phyloP scores from a whole-genome alignment of 1,139 yeast genomes.

The Saccharomyces hybrid region DNA sequence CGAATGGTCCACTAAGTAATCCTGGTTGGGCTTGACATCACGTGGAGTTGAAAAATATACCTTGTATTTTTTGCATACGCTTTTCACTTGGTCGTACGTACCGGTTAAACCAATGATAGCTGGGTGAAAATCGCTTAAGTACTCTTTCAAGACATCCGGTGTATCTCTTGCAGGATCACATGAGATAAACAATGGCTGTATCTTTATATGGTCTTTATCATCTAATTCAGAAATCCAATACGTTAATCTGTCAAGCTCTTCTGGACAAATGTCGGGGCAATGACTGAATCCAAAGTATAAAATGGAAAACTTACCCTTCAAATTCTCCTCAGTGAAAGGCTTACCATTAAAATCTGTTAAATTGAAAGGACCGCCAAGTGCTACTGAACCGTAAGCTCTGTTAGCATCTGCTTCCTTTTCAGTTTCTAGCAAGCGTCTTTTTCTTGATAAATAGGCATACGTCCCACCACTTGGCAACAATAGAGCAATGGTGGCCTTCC shows the following conservation, averaged over 20 bases:
- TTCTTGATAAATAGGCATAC: slow-evolving; percentile 9
- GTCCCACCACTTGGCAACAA: slow-evolving; percentile 4
- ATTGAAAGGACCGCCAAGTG: slow-evolving; percentile 84
- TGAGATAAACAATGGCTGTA: slow-evolving; percentile 85
- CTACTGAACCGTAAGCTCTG: slow-evolving; percentile 83
- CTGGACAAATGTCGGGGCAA: slow-evolving; percentile 98
- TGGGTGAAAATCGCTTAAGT: slow-evolving; percentile 81
- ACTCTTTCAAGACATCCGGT: slow-evolving; percentile 72
- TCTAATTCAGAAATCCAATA: slow-evolving; percentile 62
- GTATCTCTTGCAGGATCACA: slow-evolving; percentile 95
- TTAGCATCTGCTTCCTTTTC: slow-evolving; percentile 77
- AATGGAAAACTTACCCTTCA: slow-evolving; percentile 69
- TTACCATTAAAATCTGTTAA: slow-evolving; percentile 64
- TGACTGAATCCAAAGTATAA: slow-evolving; percentile 92
- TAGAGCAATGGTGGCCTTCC: slow-evolving; percentile 7
- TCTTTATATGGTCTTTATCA: slow-evolving; percentile 45
- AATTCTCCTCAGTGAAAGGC: slow-evolving; percentile 64
- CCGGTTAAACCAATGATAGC: slow-evolving; percentile 88
- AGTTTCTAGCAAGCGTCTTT: slow-evolving; percentile 37
- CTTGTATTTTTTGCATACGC: slow-evolving; percentile 76
- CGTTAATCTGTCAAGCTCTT: slow-evolving; percentile 86
- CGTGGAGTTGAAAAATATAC: slow-evolving; percentile 90
- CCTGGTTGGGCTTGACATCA: slow-evolving; percentile 50
- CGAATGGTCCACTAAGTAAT: slow-evolving; percentile 92
- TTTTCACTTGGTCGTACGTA: slow-evolving; percentile 72